Conservation (phyloP, 208 protist genomes). For the Crithidia expoeki region DNA sequence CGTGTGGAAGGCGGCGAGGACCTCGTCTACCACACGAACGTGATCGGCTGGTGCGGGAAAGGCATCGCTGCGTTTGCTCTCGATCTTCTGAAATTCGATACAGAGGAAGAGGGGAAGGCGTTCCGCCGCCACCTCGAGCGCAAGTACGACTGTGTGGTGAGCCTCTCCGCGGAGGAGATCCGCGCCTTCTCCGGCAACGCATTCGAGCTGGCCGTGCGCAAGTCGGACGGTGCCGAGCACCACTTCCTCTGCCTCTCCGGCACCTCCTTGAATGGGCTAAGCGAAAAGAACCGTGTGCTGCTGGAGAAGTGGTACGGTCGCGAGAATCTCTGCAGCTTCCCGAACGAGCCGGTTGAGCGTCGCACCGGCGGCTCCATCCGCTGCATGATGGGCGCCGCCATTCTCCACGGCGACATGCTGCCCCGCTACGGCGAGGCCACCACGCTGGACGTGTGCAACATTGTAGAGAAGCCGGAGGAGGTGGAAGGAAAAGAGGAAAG, state of each 20-base stretch:
- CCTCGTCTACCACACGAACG: conserved; percentile 74
- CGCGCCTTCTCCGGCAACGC: conserved; percentile 76
- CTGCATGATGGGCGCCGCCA: conserved; percentile 50
- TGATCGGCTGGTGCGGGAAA: conserved; percentile 82
- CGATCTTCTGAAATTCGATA: conserved; percentile 58
- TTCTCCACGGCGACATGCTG: conserved; percentile 55
- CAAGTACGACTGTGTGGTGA: conserved; percentile 63
- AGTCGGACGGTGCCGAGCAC: conserved; percentile 44
- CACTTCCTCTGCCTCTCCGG: conserved; percentile 82
- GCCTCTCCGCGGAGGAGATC: conserved; percentile 65
- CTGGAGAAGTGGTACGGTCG: conserved; percentile 70
- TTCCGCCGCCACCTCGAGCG: conserved; percentile 70
- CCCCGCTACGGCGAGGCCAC: conserved; percentile 45
- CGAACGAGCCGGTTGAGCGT: conserved; percentile 67
- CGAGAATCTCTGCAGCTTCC: conserved; percentile 69
- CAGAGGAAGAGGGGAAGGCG: conserved; percentile 48
- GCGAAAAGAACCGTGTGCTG: conserved; percentile 33
- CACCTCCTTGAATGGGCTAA: conserved; percentile 46
- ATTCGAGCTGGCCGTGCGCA: conserved; percentile 53
- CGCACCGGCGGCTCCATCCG: conserved; percentile 68
- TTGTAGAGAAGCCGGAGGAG: conserved; percentile 36
- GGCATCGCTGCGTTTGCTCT: conserved; percentile 79
- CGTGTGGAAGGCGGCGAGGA: conserved; percentile 41
- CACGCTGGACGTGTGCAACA: conserved; percentile 48
- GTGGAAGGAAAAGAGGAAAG: not conserved